Evolutionary conservation across 73 alveolate species (phyloP), one percentile per base, ranked within the genome.

Genomic region (Paramecium octaurelia): DNA sequence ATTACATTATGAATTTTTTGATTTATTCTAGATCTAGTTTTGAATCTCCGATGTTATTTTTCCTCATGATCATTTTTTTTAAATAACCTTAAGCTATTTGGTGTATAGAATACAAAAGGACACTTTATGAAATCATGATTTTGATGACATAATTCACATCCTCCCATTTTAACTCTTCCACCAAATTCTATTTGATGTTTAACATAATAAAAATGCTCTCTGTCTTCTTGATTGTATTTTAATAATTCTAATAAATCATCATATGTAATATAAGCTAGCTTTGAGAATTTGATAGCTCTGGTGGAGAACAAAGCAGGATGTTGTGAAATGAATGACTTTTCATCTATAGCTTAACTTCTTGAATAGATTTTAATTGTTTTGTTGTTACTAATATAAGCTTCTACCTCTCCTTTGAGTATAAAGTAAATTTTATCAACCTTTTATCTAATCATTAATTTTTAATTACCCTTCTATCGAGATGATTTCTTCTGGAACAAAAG

Each of bases 401-500:
- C 91, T 4, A 80, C 88, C 73, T 89, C 94, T 14, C 94, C 94
- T 70, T 89, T 89, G 27, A 89, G 54, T 42, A 89, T 89, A 21
- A 89, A 89, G 16, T 89, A 89, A n/a, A 89, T 69, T 20, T 40
- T 70, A 29, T 71, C 88, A 0, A 83, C 71, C n/a, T 71, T 83
- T 46, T 77, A 89, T 31, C 84, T 64, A 54, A 54, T 18, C 3
- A 54, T 54, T 18, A 54, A 16, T 16, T 18, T n/a, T n/a, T 12
- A 6, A 64, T 11, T 64, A 64, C 35, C 77, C 69, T 89, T 89
- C 71, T 16, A 48, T 16, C 4, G 75, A 89, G 9, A 89, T 89
- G 0, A 73, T 71, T 70, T 89, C 94, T 43, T 89, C 94, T 10
- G 94, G 94, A 43, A 89, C 88, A 14, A 89, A 89, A 2, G 94